Conservation (phyloP, 2,329 filamentous ascomycete species). For the Cucurbitaria berberidis region DNA sequence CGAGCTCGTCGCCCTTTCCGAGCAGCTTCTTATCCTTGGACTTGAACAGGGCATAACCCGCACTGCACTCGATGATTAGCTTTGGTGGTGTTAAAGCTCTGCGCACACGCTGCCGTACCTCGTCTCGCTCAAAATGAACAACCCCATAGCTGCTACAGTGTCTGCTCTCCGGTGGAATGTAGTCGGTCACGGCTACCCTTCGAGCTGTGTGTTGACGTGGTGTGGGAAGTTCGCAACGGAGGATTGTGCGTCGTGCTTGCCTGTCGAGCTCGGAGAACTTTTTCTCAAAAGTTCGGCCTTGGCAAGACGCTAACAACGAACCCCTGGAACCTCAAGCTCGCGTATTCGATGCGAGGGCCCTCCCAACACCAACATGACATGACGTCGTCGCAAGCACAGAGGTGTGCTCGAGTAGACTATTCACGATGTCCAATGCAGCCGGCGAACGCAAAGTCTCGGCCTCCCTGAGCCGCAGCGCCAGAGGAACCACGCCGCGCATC, state of each 20-base stretch:
- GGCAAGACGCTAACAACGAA: too few relatives aligned
- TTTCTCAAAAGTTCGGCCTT: too few relatives aligned
- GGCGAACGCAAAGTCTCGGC: conserved; percentile 43
- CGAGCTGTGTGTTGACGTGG: conserved; percentile 15
- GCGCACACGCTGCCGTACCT: conserved; percentile 27
- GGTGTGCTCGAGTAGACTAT: not conserved
- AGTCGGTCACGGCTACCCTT: conserved; percentile 15
- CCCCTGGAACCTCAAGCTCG: not conserved
- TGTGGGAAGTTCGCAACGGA: conserved; percentile 23
- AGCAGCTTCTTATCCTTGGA: conserved; percentile 98
- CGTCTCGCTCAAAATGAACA: conserved; percentile 49
- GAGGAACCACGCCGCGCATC: conserved; percentile 42
- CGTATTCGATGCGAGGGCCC: too few relatives aligned
- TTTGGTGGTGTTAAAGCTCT: conserved; percentile 6
- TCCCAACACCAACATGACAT: too few relatives aligned
- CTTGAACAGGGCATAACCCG: conserved; percentile 98
- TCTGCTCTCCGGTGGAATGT: conserved; percentile 5
- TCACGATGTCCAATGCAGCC: conserved; percentile 20
- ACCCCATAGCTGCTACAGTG: conserved; percentile 48
- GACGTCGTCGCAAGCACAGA: not conserved
- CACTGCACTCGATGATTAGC: conserved; percentile 64
- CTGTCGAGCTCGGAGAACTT: too few relatives aligned
- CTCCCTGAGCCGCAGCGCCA: conserved; percentile 35
- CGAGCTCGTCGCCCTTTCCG: conserved; percentile 78
- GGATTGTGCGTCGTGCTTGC: conserved; percentile 19